Base-by-base conservation (phyloP, 345 rosid species). In the Trapa incisa region DNA sequence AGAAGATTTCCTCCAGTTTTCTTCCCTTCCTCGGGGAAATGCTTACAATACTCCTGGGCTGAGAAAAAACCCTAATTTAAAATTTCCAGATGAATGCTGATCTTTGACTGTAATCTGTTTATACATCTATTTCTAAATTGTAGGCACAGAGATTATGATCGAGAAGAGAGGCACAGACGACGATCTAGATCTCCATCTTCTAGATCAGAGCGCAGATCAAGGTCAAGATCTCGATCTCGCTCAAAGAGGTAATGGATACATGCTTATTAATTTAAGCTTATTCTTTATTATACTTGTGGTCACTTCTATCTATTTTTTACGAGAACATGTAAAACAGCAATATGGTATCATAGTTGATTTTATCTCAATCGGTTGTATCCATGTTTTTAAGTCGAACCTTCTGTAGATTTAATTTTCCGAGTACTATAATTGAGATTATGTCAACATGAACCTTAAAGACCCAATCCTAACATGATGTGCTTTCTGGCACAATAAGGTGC, bases 181-280 rank as follows among this genome's bases (percentile, higher is more conserved):
- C 74, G 57, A 50, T 90, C 98, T 71, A 64, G 66, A 29, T 64
- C 66, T 64, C 66, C 66, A 47, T 64, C 66, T 15, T 37, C 47
- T 33, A 64, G 47, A 39, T 64, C 96, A 53, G 89, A 86, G 66
- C 93, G 67, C 33, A 85, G 88, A 78, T 91, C 99, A 71, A 81
- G 84, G 75, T 93, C 97, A 3, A 81, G 91, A 0, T 87, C 96
- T 36, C 89, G 92, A 1, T 89, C 96, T 14, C 89, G 82, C 38
- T 94, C 99, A 0, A 94, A 89, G 89, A 89, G 93, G 99, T 91
- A 77, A 45, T 45, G 42, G 37, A 14, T 45, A 45, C 8, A 36
- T 47, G 58, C 3, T 41, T 47, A 8, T 11, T 38, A 13, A 17
- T 15, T 0, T 61, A 7, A 45, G 11, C 48, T 11, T 45, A 6